Conservation (phyloP, 148 eudicot genomes). For the Chenopodium quinoa region DNA sequence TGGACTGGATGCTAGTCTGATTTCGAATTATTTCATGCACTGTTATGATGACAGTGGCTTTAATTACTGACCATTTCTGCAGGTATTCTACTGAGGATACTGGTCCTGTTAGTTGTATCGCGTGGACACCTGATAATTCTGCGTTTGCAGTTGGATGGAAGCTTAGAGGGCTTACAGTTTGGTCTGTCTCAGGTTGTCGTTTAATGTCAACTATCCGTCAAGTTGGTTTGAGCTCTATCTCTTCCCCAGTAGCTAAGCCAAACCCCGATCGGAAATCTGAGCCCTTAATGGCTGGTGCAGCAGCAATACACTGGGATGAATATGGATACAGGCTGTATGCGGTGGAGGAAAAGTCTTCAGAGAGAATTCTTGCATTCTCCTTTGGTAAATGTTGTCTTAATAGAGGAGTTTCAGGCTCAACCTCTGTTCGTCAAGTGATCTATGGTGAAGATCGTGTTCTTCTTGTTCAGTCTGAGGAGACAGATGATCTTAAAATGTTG, state of each 20-base stretch:
- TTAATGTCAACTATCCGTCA: slow-evolving; percentile 97
- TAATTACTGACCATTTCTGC: slow-evolving; percentile 29
- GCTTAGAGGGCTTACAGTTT: slow-evolving; percentile 86
- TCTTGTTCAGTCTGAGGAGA: slow-evolving; percentile 92
- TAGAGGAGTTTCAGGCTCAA: slow-evolving; percentile 91
- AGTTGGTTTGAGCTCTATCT: slow-evolving; percentile 70
- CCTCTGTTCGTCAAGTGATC: slow-evolving; percentile 83
- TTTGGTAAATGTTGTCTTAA: slow-evolving; percentile 96
- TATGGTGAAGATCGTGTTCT: slow-evolving; percentile 97
- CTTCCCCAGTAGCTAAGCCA: slow-evolving; percentile 84
- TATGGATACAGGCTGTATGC: slow-evolving; percentile 92
- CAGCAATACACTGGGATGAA: slow-evolving; percentile 94
- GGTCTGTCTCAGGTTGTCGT: slow-evolving; percentile 99
- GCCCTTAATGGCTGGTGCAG: slow-evolving; percentile 88
- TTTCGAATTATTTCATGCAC: not conserved
- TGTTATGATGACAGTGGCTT: slow-evolving; percentile 11
- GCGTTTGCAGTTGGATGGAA: slow-evolving; percentile 99
- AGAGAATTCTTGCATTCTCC: slow-evolving; percentile 82
- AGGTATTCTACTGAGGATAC: slow-evolving; percentile 88
- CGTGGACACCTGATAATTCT: slow-evolving; percentile 96
- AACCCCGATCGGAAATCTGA: slow-evolving; percentile 71
- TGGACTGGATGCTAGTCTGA: slow-evolving; percentile 8
- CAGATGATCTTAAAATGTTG: slow-evolving; percentile 90
- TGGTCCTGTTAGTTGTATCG: slow-evolving; percentile 85
- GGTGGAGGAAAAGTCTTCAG: slow-evolving; percentile 74